A percentile compares a stretch with the other conserved stretches of the same genome.
These are phyloP conservation scores for Sporobolus alterniflorus DNA, from an alignment of 202 grass and related monocot genomes.

Conservation along the genomic window DNA sequence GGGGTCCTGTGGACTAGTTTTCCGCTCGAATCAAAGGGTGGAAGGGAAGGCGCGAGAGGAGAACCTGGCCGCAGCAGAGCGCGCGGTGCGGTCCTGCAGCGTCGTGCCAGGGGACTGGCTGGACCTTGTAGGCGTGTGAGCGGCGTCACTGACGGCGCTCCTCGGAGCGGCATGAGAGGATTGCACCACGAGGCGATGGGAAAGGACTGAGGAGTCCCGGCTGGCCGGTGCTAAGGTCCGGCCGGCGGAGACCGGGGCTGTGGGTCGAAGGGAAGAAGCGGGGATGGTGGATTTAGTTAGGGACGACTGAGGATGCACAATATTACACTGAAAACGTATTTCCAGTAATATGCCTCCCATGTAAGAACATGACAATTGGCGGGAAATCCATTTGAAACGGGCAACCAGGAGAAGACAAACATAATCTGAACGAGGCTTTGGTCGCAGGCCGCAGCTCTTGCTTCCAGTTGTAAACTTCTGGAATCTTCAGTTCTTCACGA, in stretches of 20 bases:
- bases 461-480: not conserved
- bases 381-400: not conserved
- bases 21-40: not conserved
- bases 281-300: not conserved
- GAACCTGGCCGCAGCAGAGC: constrained; percentile 16
- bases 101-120: not conserved
- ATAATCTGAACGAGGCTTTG: no score
- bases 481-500: not conserved
- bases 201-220: not conserved
- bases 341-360: not conserved
- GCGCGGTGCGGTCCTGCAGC: not conserved
- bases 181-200: not conserved
- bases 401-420: not conserved
- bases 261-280: not conserved
- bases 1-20: not conserved
- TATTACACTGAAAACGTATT: not conserved
- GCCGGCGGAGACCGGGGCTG: not conserved
- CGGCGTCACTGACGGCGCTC: not conserved
- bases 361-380: not conserved
- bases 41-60: constrained; percentile 39
- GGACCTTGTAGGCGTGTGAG: not conserved
- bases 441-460: not conserved
- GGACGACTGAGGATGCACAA: not conserved
- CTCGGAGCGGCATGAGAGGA: not conserved
- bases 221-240: not conserved